A percentile compares a stretch with the other conserved stretches of the same genome.
Conservation (phyloP, 108 stramenopile genomes). For the Cyclotella choctawhatcheeana region DNA sequence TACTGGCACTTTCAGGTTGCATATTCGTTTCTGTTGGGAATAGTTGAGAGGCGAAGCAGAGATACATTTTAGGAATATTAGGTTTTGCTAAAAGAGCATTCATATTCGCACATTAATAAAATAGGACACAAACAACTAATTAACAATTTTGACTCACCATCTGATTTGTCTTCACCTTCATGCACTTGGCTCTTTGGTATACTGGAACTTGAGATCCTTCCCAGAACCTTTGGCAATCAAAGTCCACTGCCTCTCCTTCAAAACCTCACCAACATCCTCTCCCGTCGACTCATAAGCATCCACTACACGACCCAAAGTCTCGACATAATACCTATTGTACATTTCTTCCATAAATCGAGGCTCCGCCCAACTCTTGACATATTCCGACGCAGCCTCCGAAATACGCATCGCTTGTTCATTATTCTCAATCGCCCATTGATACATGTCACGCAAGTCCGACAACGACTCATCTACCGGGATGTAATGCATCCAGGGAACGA, state of each 20-base stretch:
- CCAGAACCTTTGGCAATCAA: constrained; percentile 16
- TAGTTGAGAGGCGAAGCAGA: too few species aligned
- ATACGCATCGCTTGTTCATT: constrained; percentile 14
- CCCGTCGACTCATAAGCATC: constrained; percentile 1
- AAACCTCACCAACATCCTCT: constrained; percentile 9
- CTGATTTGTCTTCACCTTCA: background rate
- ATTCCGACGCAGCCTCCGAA: constrained; percentile 26
- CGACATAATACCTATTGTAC: constrained; percentile 31
- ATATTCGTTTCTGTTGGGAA: too few species aligned
- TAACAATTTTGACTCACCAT: background rate
- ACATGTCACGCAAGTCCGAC: constrained; percentile 24
- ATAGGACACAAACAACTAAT: background rate
- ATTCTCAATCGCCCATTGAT: constrained; percentile 26
- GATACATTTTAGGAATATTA: too few species aligned
- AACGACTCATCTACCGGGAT: constrained; percentile 19
- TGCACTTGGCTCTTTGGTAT: constrained; percentile 5
- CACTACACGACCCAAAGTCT: constrained; percentile 1
- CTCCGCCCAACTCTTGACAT: constrained; percentile 4
- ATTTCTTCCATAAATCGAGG: constrained; percentile 9
- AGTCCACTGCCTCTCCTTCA: constrained; percentile 10
- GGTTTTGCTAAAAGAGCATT: too few species aligned
- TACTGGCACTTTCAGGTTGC: background rate
- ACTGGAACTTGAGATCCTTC: background rate
- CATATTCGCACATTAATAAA: background rate
- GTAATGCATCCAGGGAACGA: constrained; percentile 34